Conservation (phyloP, 208 protist species). For the Acanthamoeba castellanii region DNA sequence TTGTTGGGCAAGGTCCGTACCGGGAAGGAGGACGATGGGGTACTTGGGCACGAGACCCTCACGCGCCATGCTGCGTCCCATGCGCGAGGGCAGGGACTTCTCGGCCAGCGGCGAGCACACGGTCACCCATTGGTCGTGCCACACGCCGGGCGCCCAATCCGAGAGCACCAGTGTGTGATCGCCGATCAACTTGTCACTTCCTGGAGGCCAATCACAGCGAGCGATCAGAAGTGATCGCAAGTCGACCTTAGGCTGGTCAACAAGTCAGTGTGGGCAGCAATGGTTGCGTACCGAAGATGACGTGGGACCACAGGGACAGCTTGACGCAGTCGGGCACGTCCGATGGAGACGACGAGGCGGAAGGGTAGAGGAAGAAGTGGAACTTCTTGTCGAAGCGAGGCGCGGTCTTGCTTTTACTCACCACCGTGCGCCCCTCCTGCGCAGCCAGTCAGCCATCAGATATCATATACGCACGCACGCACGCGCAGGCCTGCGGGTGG, state of each 20-base stretch:
- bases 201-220: background rate
- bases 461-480: background rate
- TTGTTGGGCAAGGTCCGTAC: background rate
- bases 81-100: slow-evolving; percentile 3
- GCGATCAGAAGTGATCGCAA: background rate
- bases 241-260: background rate
- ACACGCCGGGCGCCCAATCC: background rate
- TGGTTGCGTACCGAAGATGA: background rate
- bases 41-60: slow-evolving; percentile 43
- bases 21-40: slow-evolving; percentile 66
- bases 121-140: slow-evolving; percentile 10
- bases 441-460: background rate
- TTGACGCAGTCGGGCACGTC: slow-evolving; percentile 51
- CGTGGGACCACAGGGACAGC: background rate
- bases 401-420: background rate
- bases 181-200: slow-evolving; percentile 15
- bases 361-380: slow-evolving; percentile 19
- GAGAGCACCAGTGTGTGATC: slow-evolving; percentile 21
- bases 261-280: background rate
- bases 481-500: background rate
- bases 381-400: background rate
- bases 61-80: background rate
- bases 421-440: background rate
- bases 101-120: slow-evolving; percentile 18
- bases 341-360: background rate